Percentiles rank a stretch among this genome's conserved stretches.
Evolutionary conservation across 2,329 filamentous ascomycete genomes (phyloP).

Genomic region (Penicillium nordicum): DNA sequence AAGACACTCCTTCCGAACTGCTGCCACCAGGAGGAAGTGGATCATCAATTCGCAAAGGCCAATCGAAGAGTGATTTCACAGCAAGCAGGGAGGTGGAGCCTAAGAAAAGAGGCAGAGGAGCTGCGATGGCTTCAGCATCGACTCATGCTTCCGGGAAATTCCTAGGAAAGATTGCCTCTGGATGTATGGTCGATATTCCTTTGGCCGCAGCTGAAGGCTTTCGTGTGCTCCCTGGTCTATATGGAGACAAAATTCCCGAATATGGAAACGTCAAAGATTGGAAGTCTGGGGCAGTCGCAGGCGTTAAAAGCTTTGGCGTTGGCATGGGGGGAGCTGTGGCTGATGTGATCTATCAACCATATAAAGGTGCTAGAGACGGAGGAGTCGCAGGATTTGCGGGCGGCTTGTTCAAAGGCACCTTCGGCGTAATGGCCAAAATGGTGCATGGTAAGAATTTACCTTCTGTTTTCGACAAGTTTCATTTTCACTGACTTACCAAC

Average conservation of each 20-base stretch:
- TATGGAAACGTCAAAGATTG: slow-evolving; percentile 33
- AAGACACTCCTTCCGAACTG: neutral
- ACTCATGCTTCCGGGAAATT: slow-evolving; percentile 17
- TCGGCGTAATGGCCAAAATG: neutral
- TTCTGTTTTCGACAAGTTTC: too few relatives aligned
- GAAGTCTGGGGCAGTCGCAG: slow-evolving; percentile 32
- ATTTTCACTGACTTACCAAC: neutral
- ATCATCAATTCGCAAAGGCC: neutral
- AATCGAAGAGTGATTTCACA: neutral
- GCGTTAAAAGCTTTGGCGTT: slow-evolving; percentile 31
- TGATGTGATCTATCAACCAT: slow-evolving; percentile 31
- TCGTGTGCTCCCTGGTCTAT: slow-evolving; percentile 33
- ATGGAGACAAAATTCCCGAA: slow-evolving; percentile 35
- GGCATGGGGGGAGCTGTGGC: slow-evolving; percentile 34
- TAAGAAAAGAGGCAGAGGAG: neutral
- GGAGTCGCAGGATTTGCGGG: slow-evolving; percentile 33
- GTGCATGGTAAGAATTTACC: neutral
- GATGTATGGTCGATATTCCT: slow-evolving; percentile 36
- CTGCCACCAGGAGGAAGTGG: neutral
- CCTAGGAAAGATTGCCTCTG: slow-evolving; percentile 28
- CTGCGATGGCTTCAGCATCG: slow-evolving; percentile 1
- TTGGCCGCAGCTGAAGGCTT: slow-evolving; percentile 38
- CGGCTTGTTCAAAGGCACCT: slow-evolving; percentile 34
- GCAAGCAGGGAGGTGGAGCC: neutral
- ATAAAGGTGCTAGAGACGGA: slow-evolving; percentile 30